A percentile compares a stretch with the other conserved stretches of the same genome.
Conservation (phyloP, 441 rosid genomes). For the Jatropha multifida region DNA sequence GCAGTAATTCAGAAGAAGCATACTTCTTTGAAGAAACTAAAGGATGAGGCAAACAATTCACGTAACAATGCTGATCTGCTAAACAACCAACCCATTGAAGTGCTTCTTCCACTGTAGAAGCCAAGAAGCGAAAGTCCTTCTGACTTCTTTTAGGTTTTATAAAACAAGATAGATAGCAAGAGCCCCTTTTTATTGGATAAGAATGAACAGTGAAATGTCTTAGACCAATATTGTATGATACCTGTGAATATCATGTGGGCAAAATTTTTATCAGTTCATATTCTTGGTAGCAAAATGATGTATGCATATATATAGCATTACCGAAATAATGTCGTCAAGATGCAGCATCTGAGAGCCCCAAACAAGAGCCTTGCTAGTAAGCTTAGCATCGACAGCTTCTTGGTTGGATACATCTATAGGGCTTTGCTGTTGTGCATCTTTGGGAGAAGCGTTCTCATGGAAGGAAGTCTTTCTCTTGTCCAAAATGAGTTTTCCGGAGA, state of each 20-base stretch:
- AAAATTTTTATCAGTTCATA: background rate
- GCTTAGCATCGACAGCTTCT: slow-evolving; percentile 68
- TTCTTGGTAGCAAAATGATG: background rate
- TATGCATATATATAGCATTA: slow-evolving; percentile 20
- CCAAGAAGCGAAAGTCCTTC: slow-evolving; percentile 80
- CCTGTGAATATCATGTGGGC: slow-evolving; percentile 43
- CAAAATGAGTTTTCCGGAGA: slow-evolving; percentile 68
- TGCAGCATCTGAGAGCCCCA: slow-evolving; percentile 81
- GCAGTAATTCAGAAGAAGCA: slow-evolving; percentile 83
- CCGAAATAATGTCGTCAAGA: slow-evolving; percentile 81
- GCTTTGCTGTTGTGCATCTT: slow-evolving; percentile 41
- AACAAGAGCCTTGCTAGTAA: slow-evolving; percentile 78
- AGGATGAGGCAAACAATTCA: slow-evolving; percentile 95
- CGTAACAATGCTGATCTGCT: slow-evolving; percentile 92
- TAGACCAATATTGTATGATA: slow-evolving; percentile 79
- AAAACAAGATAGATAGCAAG: slow-evolving; percentile 80
- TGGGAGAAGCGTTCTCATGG: slow-evolving; percentile 33
- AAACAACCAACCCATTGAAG: slow-evolving; percentile 98
- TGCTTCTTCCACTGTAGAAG: slow-evolving; percentile 80
- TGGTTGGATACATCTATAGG: slow-evolving; percentile 49
- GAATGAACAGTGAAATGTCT: slow-evolving; percentile 93
- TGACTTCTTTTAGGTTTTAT: slow-evolving; percentile 73
- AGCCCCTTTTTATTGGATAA: slow-evolving; percentile 65
- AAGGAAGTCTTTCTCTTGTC: slow-evolving; percentile 61
- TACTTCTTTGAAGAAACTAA: slow-evolving; percentile 91